Evolutionary conservation across 1,284 basidiomycete species (phyloP).

Genomic region (Pseudozyma hubeiensis): DNA sequence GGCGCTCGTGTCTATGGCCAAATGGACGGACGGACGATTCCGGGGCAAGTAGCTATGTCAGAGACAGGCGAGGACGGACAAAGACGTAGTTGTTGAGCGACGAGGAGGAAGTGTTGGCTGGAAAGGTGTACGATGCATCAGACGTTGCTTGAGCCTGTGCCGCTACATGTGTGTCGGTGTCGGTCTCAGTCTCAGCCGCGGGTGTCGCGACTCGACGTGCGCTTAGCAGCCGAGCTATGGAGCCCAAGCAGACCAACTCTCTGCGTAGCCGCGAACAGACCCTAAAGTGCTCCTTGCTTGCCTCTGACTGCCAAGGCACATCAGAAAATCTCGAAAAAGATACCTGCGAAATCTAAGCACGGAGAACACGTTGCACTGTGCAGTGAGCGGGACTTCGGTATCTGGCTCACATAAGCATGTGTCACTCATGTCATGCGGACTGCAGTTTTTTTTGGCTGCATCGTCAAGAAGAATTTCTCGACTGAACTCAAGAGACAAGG

Average conservation of each 20-base stretch:
- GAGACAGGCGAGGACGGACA: too few relatives aligned
- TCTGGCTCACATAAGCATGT: conserved; percentile 20
- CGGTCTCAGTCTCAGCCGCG: conserved; percentile 28
- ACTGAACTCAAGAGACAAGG: conserved; percentile 2
- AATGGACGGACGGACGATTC: too few relatives aligned
- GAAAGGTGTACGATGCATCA: conserved; percentile 4
- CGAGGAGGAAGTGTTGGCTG: not conserved
- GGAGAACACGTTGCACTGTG: conserved; percentile 6
- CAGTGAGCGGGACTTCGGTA: not conserved
- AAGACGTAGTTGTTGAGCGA: too few relatives aligned
- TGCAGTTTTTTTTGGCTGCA: conserved; percentile 5
- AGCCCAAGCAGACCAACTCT: too few relatives aligned
- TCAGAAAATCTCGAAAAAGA: too few relatives aligned
- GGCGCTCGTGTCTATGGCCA: too few relatives aligned
- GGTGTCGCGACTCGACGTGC: conserved; percentile 20
- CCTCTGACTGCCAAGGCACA: not conserved
- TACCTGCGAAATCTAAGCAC: not conserved
- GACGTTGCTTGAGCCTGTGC: not conserved
- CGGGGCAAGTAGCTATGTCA: too few relatives aligned
- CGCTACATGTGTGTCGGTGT: conserved; percentile 7
- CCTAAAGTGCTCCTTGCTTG: not conserved
- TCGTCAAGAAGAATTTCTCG: conserved; percentile 29
- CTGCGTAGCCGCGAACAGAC: conserved; percentile 3
- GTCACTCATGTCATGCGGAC: conserved; percentile 1
- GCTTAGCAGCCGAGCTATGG: not conserved